phyloP scores from a whole-genome alignment of 2,329 filamentous ascomycete genomes.

The Biscogniauxia mediterranea region DNA sequence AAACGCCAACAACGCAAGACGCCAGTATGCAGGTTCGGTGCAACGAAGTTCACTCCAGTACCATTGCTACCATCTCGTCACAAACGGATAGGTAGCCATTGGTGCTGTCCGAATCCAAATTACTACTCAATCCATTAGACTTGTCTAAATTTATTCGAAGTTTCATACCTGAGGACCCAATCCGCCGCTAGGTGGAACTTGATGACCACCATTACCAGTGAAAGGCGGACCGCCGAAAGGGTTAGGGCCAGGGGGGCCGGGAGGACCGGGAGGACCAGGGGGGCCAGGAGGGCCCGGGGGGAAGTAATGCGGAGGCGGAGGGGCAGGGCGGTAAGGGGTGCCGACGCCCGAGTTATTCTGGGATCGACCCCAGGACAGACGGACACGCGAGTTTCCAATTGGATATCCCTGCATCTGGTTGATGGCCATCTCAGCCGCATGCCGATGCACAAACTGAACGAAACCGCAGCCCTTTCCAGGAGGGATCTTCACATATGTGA shows the following conservation, averaged over 20 bases:
- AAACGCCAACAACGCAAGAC: constrained; percentile 36
- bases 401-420: constrained; percentile 99
- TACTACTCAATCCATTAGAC: constrained; percentile 18
- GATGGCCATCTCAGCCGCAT: constrained; percentile 99
- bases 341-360: constrained; percentile 99
- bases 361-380: constrained; percentile 93
- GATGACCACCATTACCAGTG: constrained; percentile 24
- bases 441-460: constrained; percentile 97
- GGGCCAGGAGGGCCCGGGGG: constrained; percentile 31
- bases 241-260: constrained; percentile 29
- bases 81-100: neutral
- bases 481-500: constrained; percentile 99
- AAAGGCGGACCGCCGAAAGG: constrained; percentile 28
- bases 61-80: neutral
- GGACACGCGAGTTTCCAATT: constrained; percentile 96
- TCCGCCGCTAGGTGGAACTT: constrained; percentile 31
- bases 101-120: constrained; percentile 2
- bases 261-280: constrained; percentile 21
- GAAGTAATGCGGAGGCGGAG: constrained; percentile 42
- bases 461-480: constrained; percentile 99
- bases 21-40: constrained; percentile 32
- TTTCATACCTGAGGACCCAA: constrained; percentile 33
- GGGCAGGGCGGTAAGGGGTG: constrained; percentile 93
- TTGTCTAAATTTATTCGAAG: neutral
- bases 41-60: constrained; percentile 20